phyloP scores from a whole-genome alignment of 129 eudicot species.

The Deinandra increscens region DNA sequence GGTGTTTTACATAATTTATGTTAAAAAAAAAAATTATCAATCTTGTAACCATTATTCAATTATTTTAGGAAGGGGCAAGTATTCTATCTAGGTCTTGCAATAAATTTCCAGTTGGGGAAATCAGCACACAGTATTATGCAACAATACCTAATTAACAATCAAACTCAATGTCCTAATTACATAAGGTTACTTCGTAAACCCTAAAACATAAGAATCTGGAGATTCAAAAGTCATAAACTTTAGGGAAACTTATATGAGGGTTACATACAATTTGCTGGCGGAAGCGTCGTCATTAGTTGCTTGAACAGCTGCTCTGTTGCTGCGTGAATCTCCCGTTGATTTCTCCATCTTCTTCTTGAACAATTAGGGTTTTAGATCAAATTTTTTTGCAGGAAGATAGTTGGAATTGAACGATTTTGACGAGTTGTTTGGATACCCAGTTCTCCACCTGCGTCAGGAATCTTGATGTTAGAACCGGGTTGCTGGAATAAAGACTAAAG shows the following conservation, averaged over 20 bases:
- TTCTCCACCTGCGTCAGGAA: no score
- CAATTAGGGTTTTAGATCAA: neutral
- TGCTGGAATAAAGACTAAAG: no score
- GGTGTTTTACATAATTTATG: no score
- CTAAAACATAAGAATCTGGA: neutral
- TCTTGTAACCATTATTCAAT: neutral
- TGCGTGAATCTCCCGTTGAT: slow-evolving; percentile 50
- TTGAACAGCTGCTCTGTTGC: slow-evolving; percentile 88
- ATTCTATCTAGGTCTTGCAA: neutral
- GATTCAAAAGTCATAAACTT: neutral
- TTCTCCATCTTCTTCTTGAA: slow-evolving; percentile 49
- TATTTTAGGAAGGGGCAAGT: no score
- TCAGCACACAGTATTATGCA: neutral
- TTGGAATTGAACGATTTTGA: neutral
- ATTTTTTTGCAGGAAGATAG: neutral
- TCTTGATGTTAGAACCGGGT: no score
- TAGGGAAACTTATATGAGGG: slow-evolving; percentile 4
- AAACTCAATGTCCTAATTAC: neutral
- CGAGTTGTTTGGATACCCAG: no score
- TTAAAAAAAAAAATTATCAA: no score
- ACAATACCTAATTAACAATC: slow-evolving; percentile 13
- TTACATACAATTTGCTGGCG: slow-evolving; percentile 87
- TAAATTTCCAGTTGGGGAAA: slow-evolving; percentile 1
- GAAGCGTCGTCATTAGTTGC: slow-evolving; percentile 99
- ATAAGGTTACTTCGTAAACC: slow-evolving; percentile 10